A percentile compares a stretch with the other conserved stretches of the same genome.
These are phyloP conservation scores for Aschersonia sp. DNA, from an alignment of 2,329 filamentous ascomycete genomes.

Conservation along the genomic window DNA sequence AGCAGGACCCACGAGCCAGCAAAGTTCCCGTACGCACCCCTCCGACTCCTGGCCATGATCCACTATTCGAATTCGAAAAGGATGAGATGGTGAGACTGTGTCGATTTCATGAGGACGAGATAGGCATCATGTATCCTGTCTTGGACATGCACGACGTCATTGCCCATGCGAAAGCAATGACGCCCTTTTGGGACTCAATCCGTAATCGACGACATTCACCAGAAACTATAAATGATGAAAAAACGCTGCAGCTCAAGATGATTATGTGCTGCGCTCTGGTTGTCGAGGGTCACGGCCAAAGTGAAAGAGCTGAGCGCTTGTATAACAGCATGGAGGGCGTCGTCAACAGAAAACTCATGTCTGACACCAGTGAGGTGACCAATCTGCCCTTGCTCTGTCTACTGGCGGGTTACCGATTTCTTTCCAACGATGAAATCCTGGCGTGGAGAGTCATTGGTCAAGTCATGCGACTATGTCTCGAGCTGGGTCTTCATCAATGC, in stretches of 20 bases:
- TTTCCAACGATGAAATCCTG: slow-evolving; percentile 71
- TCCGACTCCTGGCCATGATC: slow-evolving; percentile 40
- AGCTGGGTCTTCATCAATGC: slow-evolving; percentile 69
- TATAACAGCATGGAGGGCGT: slow-evolving; percentile 64
- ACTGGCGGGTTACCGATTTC: slow-evolving; percentile 58
- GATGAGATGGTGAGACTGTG: slow-evolving; percentile 72
- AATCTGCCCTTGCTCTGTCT: slow-evolving; percentile 37
- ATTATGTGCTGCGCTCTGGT: slow-evolving; percentile 67
- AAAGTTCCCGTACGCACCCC: slow-evolving; percentile 8
- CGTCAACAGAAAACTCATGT: slow-evolving; percentile 51
- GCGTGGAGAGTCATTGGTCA: slow-evolving; percentile 82
- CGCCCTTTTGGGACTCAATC: slow-evolving; percentile 52
- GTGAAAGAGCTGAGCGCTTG: slow-evolving; percentile 55
- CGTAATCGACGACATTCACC: slow-evolving; percentile 18
- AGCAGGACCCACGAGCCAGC: slow-evolving; percentile 30
- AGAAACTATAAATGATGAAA: slow-evolving; percentile 30
- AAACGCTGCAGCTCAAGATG: slow-evolving; percentile 64
- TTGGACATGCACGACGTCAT: slow-evolving; percentile 60
- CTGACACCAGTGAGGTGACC: slow-evolving; percentile 30
- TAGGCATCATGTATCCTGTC: slow-evolving; percentile 85
- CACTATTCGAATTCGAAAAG: slow-evolving; percentile 63
- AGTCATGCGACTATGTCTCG: slow-evolving; percentile 63
- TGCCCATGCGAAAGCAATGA: slow-evolving; percentile 53
- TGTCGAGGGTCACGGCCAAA: slow-evolving; percentile 67
- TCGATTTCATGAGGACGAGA: slow-evolving; percentile 73